phyloP scores from a whole-genome alignment of 2,329 filamentous ascomycete genomes.

The Xylariaceae sp. region DNA sequence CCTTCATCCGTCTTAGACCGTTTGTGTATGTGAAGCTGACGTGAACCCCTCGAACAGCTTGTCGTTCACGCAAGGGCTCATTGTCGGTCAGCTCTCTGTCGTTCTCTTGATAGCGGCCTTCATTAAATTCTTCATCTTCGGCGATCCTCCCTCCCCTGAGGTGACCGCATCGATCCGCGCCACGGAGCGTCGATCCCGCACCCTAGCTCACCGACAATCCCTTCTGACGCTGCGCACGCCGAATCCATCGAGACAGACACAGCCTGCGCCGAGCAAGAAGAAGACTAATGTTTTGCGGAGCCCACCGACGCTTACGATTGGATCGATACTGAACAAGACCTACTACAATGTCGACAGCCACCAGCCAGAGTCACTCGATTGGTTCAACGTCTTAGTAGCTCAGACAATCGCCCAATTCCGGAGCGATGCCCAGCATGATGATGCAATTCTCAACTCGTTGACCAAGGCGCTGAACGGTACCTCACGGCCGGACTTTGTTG shows the following conservation, averaged over 20 bases:
- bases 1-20: not conserved
- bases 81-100: conserved; percentile 88
- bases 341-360: conserved; percentile 96
- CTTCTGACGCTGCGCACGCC: conserved; percentile 57
- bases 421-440: conserved; percentile 85
- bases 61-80: conserved; percentile 89
- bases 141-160: conserved; percentile 81
- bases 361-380: conserved; percentile 93
- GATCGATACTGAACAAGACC: conserved; percentile 89
- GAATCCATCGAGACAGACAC: conserved; percentile 31
- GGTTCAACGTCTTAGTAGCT: conserved; percentile 97
- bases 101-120: conserved; percentile 88
- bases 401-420: conserved; percentile 95
- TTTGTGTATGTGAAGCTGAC: conserved; percentile 18
- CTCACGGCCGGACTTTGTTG: conserved; percentile 82
- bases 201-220: conserved; percentile 70
- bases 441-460: conserved; percentile 79
- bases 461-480: conserved; percentile 83
- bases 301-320: conserved; percentile 75
- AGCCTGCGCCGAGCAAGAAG: conserved; percentile 52
- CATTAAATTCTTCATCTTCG: conserved; percentile 99
- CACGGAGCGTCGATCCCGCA: conserved; percentile 66
- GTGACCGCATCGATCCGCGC: conserved; percentile 71
- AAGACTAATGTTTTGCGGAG: conserved; percentile 69
- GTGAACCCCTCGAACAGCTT: conserved; percentile 46